Percentiles rank a stretch among this genome's conserved stretches.
Evolutionary conservation across 352 stramenopile genomes (phyloP).

Genomic region (Labyrinthula sp.): DNA sequence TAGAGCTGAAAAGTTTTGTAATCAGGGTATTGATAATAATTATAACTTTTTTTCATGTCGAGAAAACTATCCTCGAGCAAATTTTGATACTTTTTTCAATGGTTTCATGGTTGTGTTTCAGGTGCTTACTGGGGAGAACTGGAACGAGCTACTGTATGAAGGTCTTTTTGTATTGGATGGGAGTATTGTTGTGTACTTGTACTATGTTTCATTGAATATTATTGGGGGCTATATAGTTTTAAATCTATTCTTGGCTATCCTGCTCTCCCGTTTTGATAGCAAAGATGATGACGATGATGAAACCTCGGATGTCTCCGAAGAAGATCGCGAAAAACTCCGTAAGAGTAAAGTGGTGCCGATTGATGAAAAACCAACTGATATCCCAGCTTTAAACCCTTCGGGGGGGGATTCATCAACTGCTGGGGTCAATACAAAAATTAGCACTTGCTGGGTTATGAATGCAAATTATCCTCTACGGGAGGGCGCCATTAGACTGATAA

Average conservation of each 20-base stretch:
- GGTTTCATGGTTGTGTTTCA: conserved; percentile 60
- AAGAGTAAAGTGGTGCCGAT: too few relatives aligned
- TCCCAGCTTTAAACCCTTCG: not conserved
- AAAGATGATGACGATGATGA: conserved; percentile 38
- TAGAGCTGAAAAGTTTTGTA: conserved; percentile 24
- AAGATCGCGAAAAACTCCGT: too few relatives aligned
- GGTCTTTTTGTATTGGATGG: conserved; percentile 38
- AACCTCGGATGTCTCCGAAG: too few relatives aligned
- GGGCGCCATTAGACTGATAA: conserved; percentile 40
- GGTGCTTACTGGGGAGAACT: conserved; percentile 66
- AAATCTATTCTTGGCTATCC: conserved; percentile 72
- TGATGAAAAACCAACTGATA: not conserved
- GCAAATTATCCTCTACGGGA: conserved; percentile 38
- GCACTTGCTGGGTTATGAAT: too few relatives aligned
- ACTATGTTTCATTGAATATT: conserved; percentile 63
- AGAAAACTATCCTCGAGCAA: conserved; percentile 36
- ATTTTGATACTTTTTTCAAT: conserved; percentile 63
- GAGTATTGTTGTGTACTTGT: conserved; percentile 35
- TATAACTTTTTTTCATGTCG: conserved; percentile 24
- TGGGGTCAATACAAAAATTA: too few relatives aligned
- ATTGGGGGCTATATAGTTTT: conserved; percentile 69
- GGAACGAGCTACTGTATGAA: conserved; percentile 64
- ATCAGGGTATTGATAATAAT: conserved; percentile 26
- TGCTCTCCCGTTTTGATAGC: conserved; percentile 63
- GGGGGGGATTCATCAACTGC: too few relatives aligned